Percentiles rank a stretch among this genome's conserved stretches.
phyloP scores from a whole-genome alignment of 805 yeast species.

The Starmerella sirachaensis region DNA sequence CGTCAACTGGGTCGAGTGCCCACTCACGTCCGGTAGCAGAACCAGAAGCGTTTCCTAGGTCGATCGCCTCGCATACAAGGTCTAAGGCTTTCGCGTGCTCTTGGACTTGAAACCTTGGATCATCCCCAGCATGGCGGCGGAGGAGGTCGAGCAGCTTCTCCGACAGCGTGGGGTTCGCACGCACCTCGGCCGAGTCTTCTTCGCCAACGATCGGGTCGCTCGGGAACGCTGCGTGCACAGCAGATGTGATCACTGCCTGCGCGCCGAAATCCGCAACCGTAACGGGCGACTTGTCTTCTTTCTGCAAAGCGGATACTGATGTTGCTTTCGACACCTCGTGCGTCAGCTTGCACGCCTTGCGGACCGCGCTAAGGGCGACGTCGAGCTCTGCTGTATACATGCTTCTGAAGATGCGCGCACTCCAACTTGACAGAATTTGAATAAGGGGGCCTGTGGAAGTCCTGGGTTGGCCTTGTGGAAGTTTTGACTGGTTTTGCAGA shows the following conservation, averaged over 20 bases:
- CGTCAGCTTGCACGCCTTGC: conserved; percentile 72
- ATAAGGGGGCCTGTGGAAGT: background rate
- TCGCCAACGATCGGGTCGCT: conserved; percentile 84
- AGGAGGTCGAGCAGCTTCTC: conserved; percentile 50
- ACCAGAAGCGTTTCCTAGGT: conserved; percentile 68
- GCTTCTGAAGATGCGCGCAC: no score
- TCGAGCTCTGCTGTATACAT: conserved; percentile 40
- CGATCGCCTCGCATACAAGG: conserved; percentile 54
- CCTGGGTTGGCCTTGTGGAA: background rate
- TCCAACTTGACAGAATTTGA: no score
- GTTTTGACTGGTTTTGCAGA: no score
- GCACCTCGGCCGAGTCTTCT: conserved; percentile 67
- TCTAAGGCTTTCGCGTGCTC: conserved; percentile 29
- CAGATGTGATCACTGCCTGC: conserved; percentile 82
- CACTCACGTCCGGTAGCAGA: conserved; percentile 75
- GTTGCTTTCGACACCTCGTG: conserved; percentile 35
- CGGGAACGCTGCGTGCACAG: conserved; percentile 70
- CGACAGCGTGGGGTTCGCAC: conserved; percentile 39
- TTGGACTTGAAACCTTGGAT: conserved; percentile 21
- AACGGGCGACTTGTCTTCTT: conserved; percentile 86
- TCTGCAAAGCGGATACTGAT: conserved; percentile 39
- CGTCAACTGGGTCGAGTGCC: conserved; percentile 98
- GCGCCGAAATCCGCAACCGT: conserved; percentile 93
- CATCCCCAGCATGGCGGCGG: conserved; percentile 35
- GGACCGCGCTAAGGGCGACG: conserved; percentile 83